Conservation (phyloP, 306 rosid species). For the cucumber (Cucumis sativus) region Cucumber_9930_V3 NC_026656.2:1235501-1236000, state of each 20-base stretch:
- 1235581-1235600: too few species aligned
- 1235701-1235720: not conserved
- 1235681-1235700: too few species aligned
- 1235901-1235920: constrained; percentile 18
- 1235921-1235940: constrained; percentile 27
- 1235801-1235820: not conserved
- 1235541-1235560: too few species aligned
- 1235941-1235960: constrained; percentile 39
- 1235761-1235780: not conserved
- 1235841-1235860: constrained; percentile 16
- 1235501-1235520: too few species aligned
- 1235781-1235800: not conserved
- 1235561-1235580: too few species aligned
- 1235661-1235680: too few species aligned
- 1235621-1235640: too few species aligned
- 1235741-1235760: not conserved
- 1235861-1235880: too few species aligned
- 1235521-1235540: too few species aligned
- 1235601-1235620: too few species aligned
- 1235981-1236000: constrained; percentile 23
- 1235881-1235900: constrained; percentile 25
- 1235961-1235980: constrained; percentile 42
- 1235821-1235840: not conserved
- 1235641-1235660: too few species aligned
- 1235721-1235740: not conserved